Evolutionary conservation across 805 yeast species (phyloP), one percentile per base, ranked within the genome.

Genomic region (Lipomyces starkeyi): DNA sequence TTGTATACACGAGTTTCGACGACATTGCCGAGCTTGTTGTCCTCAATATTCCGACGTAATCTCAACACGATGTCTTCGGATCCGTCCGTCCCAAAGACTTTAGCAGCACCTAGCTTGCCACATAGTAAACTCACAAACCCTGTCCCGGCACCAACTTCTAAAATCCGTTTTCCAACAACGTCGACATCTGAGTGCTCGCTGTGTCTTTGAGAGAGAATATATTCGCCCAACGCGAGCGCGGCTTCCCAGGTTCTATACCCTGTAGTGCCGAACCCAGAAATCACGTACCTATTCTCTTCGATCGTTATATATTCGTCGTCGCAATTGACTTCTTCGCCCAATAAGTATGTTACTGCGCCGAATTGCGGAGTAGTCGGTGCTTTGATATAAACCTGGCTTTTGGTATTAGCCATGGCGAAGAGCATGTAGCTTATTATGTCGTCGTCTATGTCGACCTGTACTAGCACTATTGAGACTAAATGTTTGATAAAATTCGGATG

Each of bases 161-260:
- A 75, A 0, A 90, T 79, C 20, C 62, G 35, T 43, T 74, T 74
- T n/a, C 75, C 75, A 5, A 8, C 11, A 13, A 67, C 58, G 11
- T 49, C 59, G 25, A 58, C 20, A 14, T n/a, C 8, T 9, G 52
- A 22, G 11, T 47, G 34, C 34, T 14, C 34, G 37, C 13, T 9
- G 17, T 14, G 37, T 49, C 5, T 34, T 6, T 43, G 58, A 2
- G 37, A 20, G 34, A 80, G 70, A 17, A 91, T 72, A 72, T 80
- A 89, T 52, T 87, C 83, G 0, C 89, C 80, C 7, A 94, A 78
- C 63, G 82, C 91, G 6, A 91, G 72, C 0, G 97, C 90, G 2
- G 97, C 98, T 75, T 92, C 97, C 98, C 98, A 93, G 0, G 98
- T 94, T 54, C 98, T 81, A 64, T 87, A 79, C 0, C 98, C 98